Conservation (phyloP, 805 yeast species). For the Metschnikowia shivogae region DNA sequence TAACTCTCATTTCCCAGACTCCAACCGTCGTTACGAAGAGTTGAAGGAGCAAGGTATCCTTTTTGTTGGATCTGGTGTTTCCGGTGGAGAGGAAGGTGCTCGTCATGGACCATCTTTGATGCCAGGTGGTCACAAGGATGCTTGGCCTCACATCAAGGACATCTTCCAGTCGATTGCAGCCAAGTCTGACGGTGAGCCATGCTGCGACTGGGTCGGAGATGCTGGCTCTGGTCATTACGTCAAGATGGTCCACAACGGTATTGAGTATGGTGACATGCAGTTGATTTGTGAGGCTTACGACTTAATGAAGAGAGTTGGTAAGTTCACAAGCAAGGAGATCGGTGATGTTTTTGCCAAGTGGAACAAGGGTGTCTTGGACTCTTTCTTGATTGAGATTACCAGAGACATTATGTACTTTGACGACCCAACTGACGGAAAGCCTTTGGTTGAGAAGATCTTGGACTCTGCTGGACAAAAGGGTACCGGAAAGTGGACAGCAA, state of each 20-base stretch:
- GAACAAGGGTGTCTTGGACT: slow-evolving; percentile 97
- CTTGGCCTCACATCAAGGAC: slow-evolving; percentile 97
- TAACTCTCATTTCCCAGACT: slow-evolving; percentile 98
- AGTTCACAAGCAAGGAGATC: slow-evolving; percentile 85
- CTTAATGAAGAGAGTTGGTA: slow-evolving; percentile 90
- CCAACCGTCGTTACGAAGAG: slow-evolving; percentile 94
- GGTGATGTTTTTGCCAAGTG: slow-evolving; percentile 87
- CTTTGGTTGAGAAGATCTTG: slow-evolving; percentile 92
- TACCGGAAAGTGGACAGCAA: slow-evolving; percentile 99
- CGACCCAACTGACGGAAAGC: slow-evolving; percentile 82
- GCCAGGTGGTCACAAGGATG: slow-evolving; percentile 99
- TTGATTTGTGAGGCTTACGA: slow-evolving; percentile 97
- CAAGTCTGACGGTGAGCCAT: slow-evolving; percentile 96
- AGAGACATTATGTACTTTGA: slow-evolving; percentile 88
- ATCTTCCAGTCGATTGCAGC: slow-evolving; percentile 96
- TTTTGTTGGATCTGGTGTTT: slow-evolving; percentile 98
- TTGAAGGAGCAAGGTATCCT: slow-evolving; percentile 80
- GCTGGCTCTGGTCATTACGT: slow-evolving; percentile 99
- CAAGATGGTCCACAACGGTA: slow-evolving; percentile 99
- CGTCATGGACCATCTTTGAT: slow-evolving; percentile 97
- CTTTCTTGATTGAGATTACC: slow-evolving; percentile 94
- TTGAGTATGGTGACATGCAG: slow-evolving; percentile 99
- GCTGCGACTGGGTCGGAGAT: slow-evolving; percentile 99
- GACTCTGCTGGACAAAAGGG: slow-evolving; percentile 99
- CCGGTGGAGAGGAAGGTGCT: slow-evolving; percentile 99